A percentile compares a stretch with the other conserved stretches of the same genome.
Conservation (phyloP, 2,329 filamentous ascomycete genomes). For the Pestalotiopsis sp. region DNA sequence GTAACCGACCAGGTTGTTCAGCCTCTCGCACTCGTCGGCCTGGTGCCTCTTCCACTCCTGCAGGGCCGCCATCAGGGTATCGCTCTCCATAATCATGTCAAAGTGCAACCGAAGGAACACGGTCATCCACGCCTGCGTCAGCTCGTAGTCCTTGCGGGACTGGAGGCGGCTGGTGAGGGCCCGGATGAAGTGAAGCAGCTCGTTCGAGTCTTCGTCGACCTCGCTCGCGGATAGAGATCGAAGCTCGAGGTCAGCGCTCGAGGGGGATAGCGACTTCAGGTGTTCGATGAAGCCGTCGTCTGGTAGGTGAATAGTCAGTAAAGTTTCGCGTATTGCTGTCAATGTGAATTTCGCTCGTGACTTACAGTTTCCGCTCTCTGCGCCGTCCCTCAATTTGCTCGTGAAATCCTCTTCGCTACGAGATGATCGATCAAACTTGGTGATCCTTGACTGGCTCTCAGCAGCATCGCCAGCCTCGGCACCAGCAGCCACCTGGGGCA, state of each 20-base stretch:
- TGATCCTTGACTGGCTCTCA: conserved; percentile 59
- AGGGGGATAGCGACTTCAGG: conserved; percentile 78
- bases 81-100: conserved; percentile 52
- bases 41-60: conserved; percentile 71
- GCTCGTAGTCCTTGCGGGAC: conserved; percentile 80
- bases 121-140: conserved; percentile 96
- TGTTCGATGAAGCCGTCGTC: conserved; percentile 71
- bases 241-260: conserved; percentile 86
- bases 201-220: conserved; percentile 56
- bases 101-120: conserved; percentile 84
- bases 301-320: conserved; percentile 25
- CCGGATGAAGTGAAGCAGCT: conserved; percentile 77
- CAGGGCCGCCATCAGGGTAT: conserved; percentile 58
- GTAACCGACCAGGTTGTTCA: conserved; percentile 80
- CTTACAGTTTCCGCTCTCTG: conserved; percentile 61
- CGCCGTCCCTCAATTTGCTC: conserved; percentile 53
- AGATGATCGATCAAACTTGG: conserved; percentile 56
- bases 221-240: conserved; percentile 65
- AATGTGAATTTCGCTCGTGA: conserved; percentile 14
- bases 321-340: neutral
- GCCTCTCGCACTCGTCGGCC: conserved; percentile 66
- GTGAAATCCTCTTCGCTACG: conserved; percentile 60
- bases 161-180: conserved; percentile 72
- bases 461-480: conserved; percentile 26
- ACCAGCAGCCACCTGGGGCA: conserved; percentile 23